A percentile compares a stretch with the other conserved stretches of the same genome.
phyloP scores from a whole-genome alignment of 805 yeast species.

The Starmerella riodocensis region DNA sequence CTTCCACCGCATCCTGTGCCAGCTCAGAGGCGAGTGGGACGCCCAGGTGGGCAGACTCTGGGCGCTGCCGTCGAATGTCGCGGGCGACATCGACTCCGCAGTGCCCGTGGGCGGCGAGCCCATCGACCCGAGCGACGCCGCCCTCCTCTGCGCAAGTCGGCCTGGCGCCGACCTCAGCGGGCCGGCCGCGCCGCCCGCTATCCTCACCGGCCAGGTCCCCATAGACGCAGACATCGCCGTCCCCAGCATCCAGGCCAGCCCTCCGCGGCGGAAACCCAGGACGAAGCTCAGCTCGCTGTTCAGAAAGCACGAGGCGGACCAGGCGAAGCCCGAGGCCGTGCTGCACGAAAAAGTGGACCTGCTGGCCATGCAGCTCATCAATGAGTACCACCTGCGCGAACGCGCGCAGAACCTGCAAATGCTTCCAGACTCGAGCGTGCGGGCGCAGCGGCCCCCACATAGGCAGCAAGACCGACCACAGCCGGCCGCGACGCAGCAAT shows the following conservation, averaged over 20 bases:
- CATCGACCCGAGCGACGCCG: background rate
- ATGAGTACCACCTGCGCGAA: conserved; percentile 19
- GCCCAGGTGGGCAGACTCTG: conserved; percentile 28
- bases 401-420: background rate
- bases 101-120: conserved; percentile 27
- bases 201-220: conserved; percentile 24
- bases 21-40: conserved; percentile 41
- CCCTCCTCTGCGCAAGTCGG: background rate
- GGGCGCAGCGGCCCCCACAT: background rate
- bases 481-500: no score
- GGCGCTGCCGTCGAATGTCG: conserved; percentile 16
- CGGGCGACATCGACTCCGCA: conserved; percentile 19
- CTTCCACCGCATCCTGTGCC: conserved; percentile 31
- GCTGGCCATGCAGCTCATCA: conserved; percentile 25
- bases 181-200: background rate
- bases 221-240: conserved; percentile 20
- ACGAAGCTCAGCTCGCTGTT: conserved; percentile 11
- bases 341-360: conserved; percentile 24
- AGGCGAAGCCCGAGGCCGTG: conserved; percentile 8
- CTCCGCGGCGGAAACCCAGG: conserved; percentile 10
- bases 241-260: conserved; percentile 16
- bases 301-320: background rate
- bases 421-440: background rate
- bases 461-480: no score
- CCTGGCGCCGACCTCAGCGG: background rate